Base-by-base conservation (phyloP, 306 rosid species). In the Trifolium repens region DNA sequence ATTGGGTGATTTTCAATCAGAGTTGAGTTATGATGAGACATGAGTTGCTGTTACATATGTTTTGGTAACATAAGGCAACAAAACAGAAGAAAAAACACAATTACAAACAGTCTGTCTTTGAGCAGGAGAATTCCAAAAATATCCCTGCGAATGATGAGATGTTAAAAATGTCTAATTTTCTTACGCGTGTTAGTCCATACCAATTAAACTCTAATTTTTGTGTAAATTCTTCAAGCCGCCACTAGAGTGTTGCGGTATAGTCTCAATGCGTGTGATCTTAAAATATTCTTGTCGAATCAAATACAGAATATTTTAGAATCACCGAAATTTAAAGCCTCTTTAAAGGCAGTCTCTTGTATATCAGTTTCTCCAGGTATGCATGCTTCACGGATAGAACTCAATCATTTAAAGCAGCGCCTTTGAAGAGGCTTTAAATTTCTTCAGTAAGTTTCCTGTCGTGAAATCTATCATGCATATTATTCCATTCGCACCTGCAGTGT, bases 401-500 rank as follows among this genome's bases (percentile, higher is more conserved):
- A 27, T 2, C 30, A 27, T 27, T 27, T 27, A 27, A 27, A 27
- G 30, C 30, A 27, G 30, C 54, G 96, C 39, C 39, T 35, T 35
- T 7, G 39, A 35, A 35, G 96, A 94, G 78, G 92, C 96, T 84
- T 88, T 87, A 79, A 91, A 89, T 84, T 86, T 27, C 30, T 82
- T 86, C 87, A 80, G 71, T 79, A 94, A 55, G 73, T 87, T 91
- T 85, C 98, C 97, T 8, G 96, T 77, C 83, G 71, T 32, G 10
- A 86, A 82, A 77, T 94, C 93, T 73, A 90, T 88, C 79, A 62
- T 70, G 22, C 96, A 92, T 65, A 89, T 58, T 91, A 90, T 89
- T 72, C 98, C 98, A 87, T 91, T 96, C 13, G 84, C 88, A 78
- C 97, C 97, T 1, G 93, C 93, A 4, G 97, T 86, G 78, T 87